A percentile compares a stretch with the other conserved stretches of the same genome.
Conservation (phyloP, 2,329 filamentous ascomycete genomes). For the Trichoderma arundinaceum region DNA sequence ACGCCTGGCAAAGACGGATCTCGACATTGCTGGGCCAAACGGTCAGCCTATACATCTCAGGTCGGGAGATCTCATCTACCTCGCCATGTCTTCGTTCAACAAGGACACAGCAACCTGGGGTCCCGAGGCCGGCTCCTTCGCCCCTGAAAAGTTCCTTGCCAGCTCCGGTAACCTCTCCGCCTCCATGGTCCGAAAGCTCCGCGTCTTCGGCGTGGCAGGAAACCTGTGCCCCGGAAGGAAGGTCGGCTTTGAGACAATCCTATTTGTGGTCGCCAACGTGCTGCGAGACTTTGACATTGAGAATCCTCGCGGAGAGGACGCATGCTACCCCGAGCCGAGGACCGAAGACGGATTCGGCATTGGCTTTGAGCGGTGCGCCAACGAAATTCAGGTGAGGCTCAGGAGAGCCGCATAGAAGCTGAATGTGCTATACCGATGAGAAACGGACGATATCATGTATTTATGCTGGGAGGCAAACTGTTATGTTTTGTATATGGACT, state of each 20-base stretch:
- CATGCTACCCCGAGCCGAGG: slow-evolving; percentile 35
- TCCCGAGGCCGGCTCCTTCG: slow-evolving; percentile 38
- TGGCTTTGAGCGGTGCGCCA: slow-evolving; percentile 42
- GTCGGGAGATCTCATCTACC: slow-evolving; percentile 42
- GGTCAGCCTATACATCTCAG: slow-evolving; percentile 36
- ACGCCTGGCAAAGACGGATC: slow-evolving; percentile 40
- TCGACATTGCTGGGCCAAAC: slow-evolving; percentile 36
- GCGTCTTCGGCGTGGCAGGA: slow-evolving; percentile 43
- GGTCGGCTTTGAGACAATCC: slow-evolving; percentile 41
- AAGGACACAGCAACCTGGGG: slow-evolving; percentile 40
- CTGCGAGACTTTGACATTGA: slow-evolving; percentile 41
- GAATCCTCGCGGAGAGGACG: slow-evolving; percentile 30
- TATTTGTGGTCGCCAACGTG: slow-evolving; percentile 39
- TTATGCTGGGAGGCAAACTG: not conserved
- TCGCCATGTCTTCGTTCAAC: slow-evolving; percentile 44
- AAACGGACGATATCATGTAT: not conserved
- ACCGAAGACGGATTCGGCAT: slow-evolving; percentile 40
- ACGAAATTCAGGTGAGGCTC: slow-evolving; percentile 39
- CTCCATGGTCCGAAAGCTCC: slow-evolving; percentile 38
- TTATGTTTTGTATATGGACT: not conserved
- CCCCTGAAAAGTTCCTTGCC: slow-evolving; percentile 41
- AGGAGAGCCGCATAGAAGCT: slow-evolving; percentile 10
- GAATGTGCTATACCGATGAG: not conserved
- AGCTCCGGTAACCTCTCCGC: slow-evolving; percentile 35
- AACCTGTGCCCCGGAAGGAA: slow-evolving; percentile 43